These are phyloP conservation scores for Penicillium parvum DNA, from an alignment of 495 filamentous ascomycete genomes.

Conservation along the genomic window DNA sequence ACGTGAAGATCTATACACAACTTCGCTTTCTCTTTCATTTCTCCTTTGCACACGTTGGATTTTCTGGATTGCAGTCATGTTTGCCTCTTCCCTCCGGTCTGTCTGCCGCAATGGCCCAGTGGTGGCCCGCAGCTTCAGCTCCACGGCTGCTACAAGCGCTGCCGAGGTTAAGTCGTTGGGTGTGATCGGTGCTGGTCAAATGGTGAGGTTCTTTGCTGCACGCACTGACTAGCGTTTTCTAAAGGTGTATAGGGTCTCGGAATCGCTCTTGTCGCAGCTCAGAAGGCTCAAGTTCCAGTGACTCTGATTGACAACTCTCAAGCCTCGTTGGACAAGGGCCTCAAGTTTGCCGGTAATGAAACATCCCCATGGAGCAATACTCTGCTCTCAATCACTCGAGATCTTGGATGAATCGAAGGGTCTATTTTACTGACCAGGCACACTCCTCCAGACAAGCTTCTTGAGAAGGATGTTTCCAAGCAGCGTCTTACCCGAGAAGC, in stretches of 20 bases:
- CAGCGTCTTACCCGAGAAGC: conserved; percentile 72
- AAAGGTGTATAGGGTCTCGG: conserved; percentile 70
- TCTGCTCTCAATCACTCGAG: neutral
- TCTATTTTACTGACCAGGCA: neutral
- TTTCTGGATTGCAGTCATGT: conserved; percentile 22
- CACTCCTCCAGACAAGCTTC: conserved; percentile 69
- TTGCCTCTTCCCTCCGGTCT: conserved; percentile 31
- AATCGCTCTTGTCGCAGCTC: conserved; percentile 91
- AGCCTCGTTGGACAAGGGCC: conserved; percentile 82
- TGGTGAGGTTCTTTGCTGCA: conserved; percentile 55
- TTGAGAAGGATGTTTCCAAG: conserved; percentile 89
- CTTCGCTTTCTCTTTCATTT: conserved; percentile 6
- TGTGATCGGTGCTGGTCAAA: conserved; percentile 93
- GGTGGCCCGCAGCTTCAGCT: conserved; percentile 43
- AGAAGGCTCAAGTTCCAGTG: conserved; percentile 78
- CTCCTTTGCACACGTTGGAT: neutral
- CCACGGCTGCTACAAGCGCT: conserved; percentile 43
- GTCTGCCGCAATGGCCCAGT: conserved; percentile 28
- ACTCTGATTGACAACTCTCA: conserved; percentile 82
- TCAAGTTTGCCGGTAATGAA: conserved; percentile 76
- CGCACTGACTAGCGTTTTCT: conserved; percentile 8
- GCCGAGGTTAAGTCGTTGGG: conserved; percentile 84
- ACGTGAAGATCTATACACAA: conserved; percentile 22
- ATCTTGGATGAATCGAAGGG: neutral
- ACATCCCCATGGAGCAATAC: conserved; percentile 1